Base-by-base conservation (phyloP, 2,329 filamentous ascomycete species). In the Aspergillus latus region DNA sequence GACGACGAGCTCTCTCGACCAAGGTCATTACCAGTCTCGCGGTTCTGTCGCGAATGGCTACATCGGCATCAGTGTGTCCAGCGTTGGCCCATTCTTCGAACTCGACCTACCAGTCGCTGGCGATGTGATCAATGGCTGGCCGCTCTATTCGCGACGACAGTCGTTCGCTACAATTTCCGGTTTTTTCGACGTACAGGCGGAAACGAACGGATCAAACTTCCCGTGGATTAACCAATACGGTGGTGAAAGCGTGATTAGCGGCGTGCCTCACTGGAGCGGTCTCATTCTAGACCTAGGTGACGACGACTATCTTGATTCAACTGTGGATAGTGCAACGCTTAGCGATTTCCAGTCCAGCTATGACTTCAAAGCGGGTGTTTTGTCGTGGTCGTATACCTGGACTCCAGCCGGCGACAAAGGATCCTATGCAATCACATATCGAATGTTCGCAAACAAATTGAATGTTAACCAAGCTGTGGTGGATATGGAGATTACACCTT, bases 201-300 rank as follows among this genome's bases (percentile, higher is more conserved):
- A 76, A 30, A 83, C 80, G 0, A 84, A 83, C 44, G 79, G 80
- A 0, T 81, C 82, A 5, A 89, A 89, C 62, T 89, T 87, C 62
- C 79, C 79, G 0, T 89, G 88, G 86, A 69, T 90, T 42, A 79
- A 83, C 54, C 83, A 89, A 62, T 87, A 88, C 71, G 87, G 87
- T 5, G 82, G 83, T 56, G 88, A 91, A 64, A 88, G 83, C 62
- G 85, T 88, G 49, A 88, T 90, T 59, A 83, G 82, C 50, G 88
- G 88, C 26, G 80, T 91, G 13, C 88, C 88, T 5, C 87, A 90
- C 66, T 88, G 86, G 80, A 79, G 80, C 28, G 84, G 82, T 1
- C 72, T 88, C 37, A 69, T 85, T 36, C 75, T 88, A 16, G 79
- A 84, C 52, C 72, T 83, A 2, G 81, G 80, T 2, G 76, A 80